Percentiles rank a stretch among this genome's conserved stretches.
Conservation (phyloP, 2,329 filamentous ascomycete species). For the Diplodia mutila region DNA sequence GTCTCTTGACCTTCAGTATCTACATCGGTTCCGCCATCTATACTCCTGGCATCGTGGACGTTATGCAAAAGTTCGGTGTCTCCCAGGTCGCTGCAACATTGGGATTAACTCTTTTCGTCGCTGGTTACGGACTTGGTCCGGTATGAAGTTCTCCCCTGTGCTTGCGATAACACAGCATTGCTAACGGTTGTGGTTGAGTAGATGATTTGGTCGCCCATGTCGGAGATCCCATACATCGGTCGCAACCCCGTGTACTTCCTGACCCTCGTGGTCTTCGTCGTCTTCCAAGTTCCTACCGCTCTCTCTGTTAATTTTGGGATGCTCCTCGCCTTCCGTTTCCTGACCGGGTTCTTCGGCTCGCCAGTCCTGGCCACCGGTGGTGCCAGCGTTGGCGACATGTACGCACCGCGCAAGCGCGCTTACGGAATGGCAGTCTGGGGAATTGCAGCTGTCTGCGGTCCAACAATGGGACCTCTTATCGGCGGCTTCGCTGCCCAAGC, state of each 20-base stretch:
- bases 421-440: constrained; percentile 49
- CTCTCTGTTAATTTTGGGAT: constrained; percentile 55
- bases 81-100: constrained; percentile 48
- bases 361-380: constrained; percentile 52
- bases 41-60: constrained; percentile 43
- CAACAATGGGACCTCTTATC: constrained; percentile 48
- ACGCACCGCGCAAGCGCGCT: constrained; percentile 42
- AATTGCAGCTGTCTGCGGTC: constrained; percentile 46
- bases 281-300: constrained; percentile 52
- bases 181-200: neutral
- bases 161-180: neutral
- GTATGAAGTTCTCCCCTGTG: constrained; percentile 22
- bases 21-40: constrained; percentile 55
- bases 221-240: constrained; percentile 54
- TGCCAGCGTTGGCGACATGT: constrained; percentile 53
- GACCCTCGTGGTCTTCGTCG: constrained; percentile 51
- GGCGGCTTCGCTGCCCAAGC: constrained; percentile 47
- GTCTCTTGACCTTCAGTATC: constrained; percentile 52
- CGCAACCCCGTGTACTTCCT: constrained; percentile 50
- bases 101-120: constrained; percentile 45
- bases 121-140: constrained; percentile 41
- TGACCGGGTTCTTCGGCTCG: constrained; percentile 54
- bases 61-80: constrained; percentile 46
- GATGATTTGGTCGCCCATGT: constrained; percentile 49
- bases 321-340: constrained; percentile 55